phyloP scores from a whole-genome alignment of 2,329 filamentous ascomycete species.

The Aspergillus fructus region DNA sequence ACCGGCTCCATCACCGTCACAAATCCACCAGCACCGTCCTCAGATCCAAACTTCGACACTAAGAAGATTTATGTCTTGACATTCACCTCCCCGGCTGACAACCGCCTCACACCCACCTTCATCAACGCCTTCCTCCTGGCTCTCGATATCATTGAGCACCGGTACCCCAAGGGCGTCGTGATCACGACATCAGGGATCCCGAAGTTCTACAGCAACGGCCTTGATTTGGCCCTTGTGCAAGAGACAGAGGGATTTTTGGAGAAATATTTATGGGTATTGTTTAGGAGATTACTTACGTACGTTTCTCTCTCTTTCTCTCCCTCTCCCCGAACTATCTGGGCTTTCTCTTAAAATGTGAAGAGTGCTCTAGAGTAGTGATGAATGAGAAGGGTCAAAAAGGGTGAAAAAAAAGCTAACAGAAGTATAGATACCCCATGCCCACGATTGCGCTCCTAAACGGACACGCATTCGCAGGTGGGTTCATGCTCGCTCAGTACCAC shows the following conservation, averaged over 20 bases:
- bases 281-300: conserved; percentile 62
- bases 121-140: conserved; percentile 67
- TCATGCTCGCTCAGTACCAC: conserved; percentile 79
- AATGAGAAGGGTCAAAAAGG: conserved; percentile 2
- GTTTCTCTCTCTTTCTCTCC: conserved; percentile 7
- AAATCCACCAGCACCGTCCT: conserved; percentile 44
- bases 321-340: no score
- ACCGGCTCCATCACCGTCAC: conserved; percentile 61
- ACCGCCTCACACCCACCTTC: conserved; percentile 69
- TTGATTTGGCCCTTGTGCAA: conserved; percentile 71
- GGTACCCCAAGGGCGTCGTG: conserved; percentile 68
- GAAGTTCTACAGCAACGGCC: conserved; percentile 82
- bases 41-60: conserved; percentile 23
- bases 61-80: conserved; percentile 68
- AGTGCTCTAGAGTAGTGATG: background rate
- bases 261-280: conserved; percentile 62
- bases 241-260: conserved; percentile 62
- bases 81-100: conserved; percentile 70
- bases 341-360: no score
- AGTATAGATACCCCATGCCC: conserved; percentile 69
- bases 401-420: background rate
- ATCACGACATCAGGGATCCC: conserved; percentile 71
- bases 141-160: conserved; percentile 72
- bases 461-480: conserved; percentile 77
- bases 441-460: conserved; percentile 77